phyloP scores from a whole-genome alignment of 345 rosid genomes.

The Rhodomyrtus tomentosa region DNA sequence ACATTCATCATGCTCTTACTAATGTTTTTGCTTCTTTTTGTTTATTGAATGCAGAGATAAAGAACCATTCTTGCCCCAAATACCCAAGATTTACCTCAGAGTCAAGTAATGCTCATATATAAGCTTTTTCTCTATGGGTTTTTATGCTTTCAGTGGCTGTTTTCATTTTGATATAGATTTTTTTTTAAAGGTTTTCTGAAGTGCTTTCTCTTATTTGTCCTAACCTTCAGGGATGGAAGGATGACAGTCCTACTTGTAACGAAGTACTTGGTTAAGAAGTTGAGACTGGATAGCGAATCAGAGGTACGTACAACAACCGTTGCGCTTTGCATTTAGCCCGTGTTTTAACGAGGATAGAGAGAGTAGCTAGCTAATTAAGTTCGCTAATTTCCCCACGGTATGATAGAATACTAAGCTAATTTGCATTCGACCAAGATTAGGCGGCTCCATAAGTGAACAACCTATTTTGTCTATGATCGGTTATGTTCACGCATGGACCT shows the following conservation, averaged over 20 bases:
- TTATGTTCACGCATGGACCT: not conserved
- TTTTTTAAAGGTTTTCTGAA: not conserved
- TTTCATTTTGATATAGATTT: not conserved
- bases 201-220: not conserved
- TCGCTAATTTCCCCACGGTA: not conserved
- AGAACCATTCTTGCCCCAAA: constrained; percentile 84
- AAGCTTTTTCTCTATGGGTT: not conserved
- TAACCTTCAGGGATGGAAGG: constrained; percentile 57
- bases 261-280: constrained; percentile 85
- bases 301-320: constrained; percentile 46
- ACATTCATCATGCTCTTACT: not conserved
- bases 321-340: not conserved
- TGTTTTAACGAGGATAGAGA: not conserved
- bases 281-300: constrained; percentile 68
- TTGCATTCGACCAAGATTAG: not conserved
- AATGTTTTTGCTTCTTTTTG: not conserved
- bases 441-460: not conserved
- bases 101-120: constrained; percentile 47
- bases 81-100: constrained; percentile 87
- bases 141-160: not conserved
- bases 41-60: constrained; percentile 34
- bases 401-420: not conserved
- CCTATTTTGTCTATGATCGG: not conserved
- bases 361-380: not conserved
- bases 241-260: constrained; percentile 77